phyloP scores from a whole-genome alignment of 1,284 basidiomycete species.

The Pseudozyma tsukubaensis region DNA sequence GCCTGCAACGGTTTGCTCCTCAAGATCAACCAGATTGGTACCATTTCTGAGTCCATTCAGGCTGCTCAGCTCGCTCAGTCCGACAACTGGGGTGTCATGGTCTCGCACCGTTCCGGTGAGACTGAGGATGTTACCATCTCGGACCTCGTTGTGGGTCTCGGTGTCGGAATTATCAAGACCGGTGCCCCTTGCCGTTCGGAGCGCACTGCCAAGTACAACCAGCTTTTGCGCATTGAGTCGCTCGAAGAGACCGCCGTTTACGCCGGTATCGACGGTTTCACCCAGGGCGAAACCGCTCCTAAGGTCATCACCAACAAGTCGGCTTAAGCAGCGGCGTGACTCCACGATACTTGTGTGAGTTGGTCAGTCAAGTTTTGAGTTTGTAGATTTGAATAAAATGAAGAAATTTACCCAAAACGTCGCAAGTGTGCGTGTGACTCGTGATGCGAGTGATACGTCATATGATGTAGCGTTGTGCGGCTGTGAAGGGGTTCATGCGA shows the following conservation, averaged over 20 bases:
- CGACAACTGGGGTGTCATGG: constrained; percentile 99
- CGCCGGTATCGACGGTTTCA: constrained; percentile 67
- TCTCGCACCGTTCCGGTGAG: constrained; percentile 97
- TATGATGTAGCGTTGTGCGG: background rate
- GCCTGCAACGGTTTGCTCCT: constrained; percentile 98
- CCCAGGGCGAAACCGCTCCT: constrained; percentile 57
- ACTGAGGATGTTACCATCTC: constrained; percentile 79
- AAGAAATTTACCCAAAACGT: too few relatives aligned
- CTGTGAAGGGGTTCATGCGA: background rate
- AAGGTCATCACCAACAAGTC: constrained; percentile 61
- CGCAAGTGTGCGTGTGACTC: background rate
- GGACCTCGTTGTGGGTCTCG: constrained; percentile 93
- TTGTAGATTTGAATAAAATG: too few relatives aligned
- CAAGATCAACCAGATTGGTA: constrained; percentile 96
- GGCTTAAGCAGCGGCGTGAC: constrained; percentile 15
- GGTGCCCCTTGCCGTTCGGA: constrained; percentile 93
- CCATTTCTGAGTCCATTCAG: constrained; percentile 98
- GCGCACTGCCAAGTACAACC: constrained; percentile 79
- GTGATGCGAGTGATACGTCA: background rate
- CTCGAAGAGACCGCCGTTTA: constrained; percentile 60
- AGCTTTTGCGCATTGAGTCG: constrained; percentile 66
- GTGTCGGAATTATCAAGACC: constrained; percentile 96
- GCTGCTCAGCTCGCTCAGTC: constrained; percentile 96
- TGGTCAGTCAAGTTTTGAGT: background rate
- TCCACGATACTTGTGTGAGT: background rate